These are phyloP conservation scores for Fusarium sp. DNA, from an alignment of 2,329 filamentous ascomycete species.

Conservation along the genomic window DNA sequence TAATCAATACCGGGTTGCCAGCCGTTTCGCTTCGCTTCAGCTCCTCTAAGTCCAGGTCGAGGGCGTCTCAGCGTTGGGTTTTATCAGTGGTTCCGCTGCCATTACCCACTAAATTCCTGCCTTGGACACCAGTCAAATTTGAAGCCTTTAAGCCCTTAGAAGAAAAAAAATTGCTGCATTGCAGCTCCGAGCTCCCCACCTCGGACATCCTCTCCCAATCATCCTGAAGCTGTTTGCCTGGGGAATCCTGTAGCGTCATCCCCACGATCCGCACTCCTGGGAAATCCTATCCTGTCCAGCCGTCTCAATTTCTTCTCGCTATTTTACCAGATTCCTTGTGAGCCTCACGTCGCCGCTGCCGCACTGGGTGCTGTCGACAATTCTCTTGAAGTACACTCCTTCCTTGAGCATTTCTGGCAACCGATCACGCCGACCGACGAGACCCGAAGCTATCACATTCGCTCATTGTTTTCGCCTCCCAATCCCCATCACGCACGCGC, in stretches of 20 bases:
- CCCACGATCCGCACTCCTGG: slow-evolving; percentile 42
- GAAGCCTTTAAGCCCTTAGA: slow-evolving; percentile 28
- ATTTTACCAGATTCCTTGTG: slow-evolving; percentile 17
- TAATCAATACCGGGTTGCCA: slow-evolving; percentile 13
- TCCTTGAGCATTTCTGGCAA: slow-evolving; percentile 9
- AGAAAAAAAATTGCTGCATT: slow-evolving; percentile 28
- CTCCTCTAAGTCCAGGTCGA: slow-evolving; percentile 5
- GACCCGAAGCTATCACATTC: slow-evolving; percentile 14
- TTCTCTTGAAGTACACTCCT: neutral
- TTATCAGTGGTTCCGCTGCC: slow-evolving; percentile 12
- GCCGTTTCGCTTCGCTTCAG: slow-evolving; percentile 17
- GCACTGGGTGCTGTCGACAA: slow-evolving; percentile 1
- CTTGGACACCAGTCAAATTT: slow-evolving; percentile 27
- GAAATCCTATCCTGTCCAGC: slow-evolving; percentile 35
- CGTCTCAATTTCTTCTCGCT: slow-evolving; percentile 27
- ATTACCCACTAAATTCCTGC: slow-evolving; percentile 33
- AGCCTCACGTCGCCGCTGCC: slow-evolving; percentile 2
- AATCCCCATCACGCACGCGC: slow-evolving; percentile 26
- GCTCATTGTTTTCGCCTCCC: slow-evolving; percentile 23
- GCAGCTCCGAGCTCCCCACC: slow-evolving; percentile 39
- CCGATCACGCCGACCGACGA: slow-evolving; percentile 12
- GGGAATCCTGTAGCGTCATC: slow-evolving; percentile 43
- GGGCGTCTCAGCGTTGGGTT: slow-evolving; percentile 7
- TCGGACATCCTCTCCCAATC: slow-evolving; percentile 35
- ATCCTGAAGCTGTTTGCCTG: slow-evolving; percentile 27